Conservation (phyloP, 208 protist genomes). For the Trypanosoma caninum region DNA sequence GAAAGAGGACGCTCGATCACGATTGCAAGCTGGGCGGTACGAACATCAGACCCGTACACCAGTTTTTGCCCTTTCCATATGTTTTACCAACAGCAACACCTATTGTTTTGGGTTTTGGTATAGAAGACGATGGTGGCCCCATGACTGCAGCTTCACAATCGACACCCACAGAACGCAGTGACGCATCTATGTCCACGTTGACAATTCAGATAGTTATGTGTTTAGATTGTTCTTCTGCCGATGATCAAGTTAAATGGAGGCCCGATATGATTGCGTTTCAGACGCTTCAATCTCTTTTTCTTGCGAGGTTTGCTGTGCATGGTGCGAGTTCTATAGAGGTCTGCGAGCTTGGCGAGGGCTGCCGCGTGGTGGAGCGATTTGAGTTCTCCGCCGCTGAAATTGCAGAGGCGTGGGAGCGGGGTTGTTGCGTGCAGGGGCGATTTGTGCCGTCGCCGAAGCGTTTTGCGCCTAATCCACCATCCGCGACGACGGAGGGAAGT, state of each 20-base stretch:
- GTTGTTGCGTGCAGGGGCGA: not conserved
- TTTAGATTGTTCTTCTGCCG: not conserved
- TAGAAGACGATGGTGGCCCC: not conserved
- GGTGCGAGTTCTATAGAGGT: conserved; percentile 8
- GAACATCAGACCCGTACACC: conserved; percentile 2
- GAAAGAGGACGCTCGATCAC: not conserved
- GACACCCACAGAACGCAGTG: not conserved
- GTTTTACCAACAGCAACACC: conserved; percentile 6
- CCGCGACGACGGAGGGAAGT: not conserved
- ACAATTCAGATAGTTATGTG: conserved; percentile 5
- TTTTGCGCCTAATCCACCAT: not conserved
- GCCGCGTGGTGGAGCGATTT: not conserved
- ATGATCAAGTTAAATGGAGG: not conserved
- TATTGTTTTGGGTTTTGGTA: conserved; percentile 1
- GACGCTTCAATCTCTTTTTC: conserved; percentile 3
- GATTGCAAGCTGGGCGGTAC: not conserved
- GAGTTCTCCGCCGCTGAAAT: not conserved
- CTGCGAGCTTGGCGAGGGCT: not conserved
- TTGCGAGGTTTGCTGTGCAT: conserved; percentile 14
- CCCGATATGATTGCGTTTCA: conserved; percentile 12
- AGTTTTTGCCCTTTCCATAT: conserved; percentile 6
- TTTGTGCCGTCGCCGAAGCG: not conserved
- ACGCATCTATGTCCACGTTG: no score
- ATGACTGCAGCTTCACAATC: not conserved
- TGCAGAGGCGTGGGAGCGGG: not conserved